These are phyloP conservation scores for Brassica nigra DNA, from an alignment of 345 rosid genomes.

Conservation along the genomic window DNA sequence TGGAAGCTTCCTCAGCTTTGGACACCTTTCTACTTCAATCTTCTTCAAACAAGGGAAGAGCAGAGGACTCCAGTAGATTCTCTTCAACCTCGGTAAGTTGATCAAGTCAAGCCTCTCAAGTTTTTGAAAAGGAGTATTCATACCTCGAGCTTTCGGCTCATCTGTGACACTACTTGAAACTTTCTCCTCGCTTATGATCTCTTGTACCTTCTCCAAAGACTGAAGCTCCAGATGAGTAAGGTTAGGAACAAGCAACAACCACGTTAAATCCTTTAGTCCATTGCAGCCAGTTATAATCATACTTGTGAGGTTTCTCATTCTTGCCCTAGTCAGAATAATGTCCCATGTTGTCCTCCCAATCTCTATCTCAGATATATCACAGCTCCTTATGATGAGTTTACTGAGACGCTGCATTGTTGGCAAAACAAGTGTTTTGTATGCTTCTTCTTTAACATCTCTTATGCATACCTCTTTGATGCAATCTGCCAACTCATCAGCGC, in stretches of 20 bases:
- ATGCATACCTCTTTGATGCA: conserved; percentile 8
- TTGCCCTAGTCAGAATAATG: neutral
- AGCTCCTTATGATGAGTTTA: conserved; percentile 15
- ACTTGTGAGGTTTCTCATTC: conserved; percentile 1
- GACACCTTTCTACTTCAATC: conserved; percentile 9
- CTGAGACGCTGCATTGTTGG: neutral
- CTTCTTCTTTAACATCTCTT: conserved; percentile 12
- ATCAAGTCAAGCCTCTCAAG: conserved; percentile 9
- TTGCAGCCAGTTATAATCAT: conserved; percentile 9
- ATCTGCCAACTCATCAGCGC: neutral
- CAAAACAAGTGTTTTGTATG: conserved; percentile 3
- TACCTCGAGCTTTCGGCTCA: neutral
- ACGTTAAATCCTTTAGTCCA: conserved; percentile 13
- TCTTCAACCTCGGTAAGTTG: conserved; percentile 9
- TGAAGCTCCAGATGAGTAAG: conserved; percentile 14
- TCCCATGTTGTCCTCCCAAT: neutral
- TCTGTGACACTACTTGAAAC: neutral
- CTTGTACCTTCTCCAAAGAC: conserved; percentile 8
- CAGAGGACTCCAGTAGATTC: conserved; percentile 16
- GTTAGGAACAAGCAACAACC: conserved; percentile 23
- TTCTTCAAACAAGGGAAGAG: conserved; percentile 9
- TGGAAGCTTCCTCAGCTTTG: conserved; percentile 23
- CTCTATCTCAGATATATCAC: conserved; percentile 13
- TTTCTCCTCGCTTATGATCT: conserved; percentile 18
- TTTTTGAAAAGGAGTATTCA: conserved; percentile 5